Base-by-base conservation (phyloP, 2,329 filamentous ascomycete genomes). In the Monilinia laxa region DNA sequence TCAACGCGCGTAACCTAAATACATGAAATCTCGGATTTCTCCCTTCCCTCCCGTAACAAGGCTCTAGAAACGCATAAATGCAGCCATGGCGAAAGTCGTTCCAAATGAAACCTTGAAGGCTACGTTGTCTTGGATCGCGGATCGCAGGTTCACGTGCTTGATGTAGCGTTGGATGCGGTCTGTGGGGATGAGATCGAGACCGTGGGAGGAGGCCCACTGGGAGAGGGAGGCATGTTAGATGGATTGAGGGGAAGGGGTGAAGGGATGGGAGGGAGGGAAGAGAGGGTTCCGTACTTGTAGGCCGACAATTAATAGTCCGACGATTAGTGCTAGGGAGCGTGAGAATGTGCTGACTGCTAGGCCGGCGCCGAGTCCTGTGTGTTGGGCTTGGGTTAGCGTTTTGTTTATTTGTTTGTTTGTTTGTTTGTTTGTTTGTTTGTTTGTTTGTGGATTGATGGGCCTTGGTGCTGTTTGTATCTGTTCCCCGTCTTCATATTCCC, bases 41-140 rank as follows among this genome's bases (percentile, higher is more conserved):
- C 9, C 28, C 4, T 28, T 11, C 9, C 28, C 4, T 28, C 28
- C n/a, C 20, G 4, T 35, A 51, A 4, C n/a, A 10, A 51, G 9
- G 10, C 9, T 62, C 71, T 79, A 86, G 67, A 89, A 82, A 62
- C 73, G 82, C 82, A 81, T 80, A 70, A 90, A 90, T 3, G 85
- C 86, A 59, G 89, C 89, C 74, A 93, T 78, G 35, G 88, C 85
- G 78, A 93, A 93, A 38, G 90, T 90, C 53, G 86, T 74, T n/a
- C 87, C 86, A 76, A 93, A 93, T 3, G 88, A 87, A 54, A 79
- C 42, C 68, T 79, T 79, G 69, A 79, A 79, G 0, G 76, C 77
- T 16, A 73, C 75, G 64, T 79, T 77, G 55, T 77, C 76, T 62
- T 77, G 72, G 3, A 79, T 59, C 3, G 72, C 73, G 0, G 76